Evolutionary conservation across 441 rosid genomes (phyloP).

Genomic region (Pelargonium citronellum): DNA sequence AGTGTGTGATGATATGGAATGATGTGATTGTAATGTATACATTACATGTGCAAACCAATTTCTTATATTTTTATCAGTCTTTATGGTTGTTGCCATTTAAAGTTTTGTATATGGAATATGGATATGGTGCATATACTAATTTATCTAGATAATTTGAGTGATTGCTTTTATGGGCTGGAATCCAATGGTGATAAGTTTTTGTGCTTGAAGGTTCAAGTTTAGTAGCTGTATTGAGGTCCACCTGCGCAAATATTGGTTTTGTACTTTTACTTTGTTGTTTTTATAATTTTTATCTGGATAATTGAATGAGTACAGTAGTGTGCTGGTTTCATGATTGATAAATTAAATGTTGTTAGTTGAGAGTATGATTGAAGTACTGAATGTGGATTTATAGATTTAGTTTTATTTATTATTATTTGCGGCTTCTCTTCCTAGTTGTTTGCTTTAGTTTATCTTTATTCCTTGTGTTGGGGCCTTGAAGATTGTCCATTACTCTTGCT

Average conservation of each 20-base stretch:
- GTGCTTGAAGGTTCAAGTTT: slow-evolving; percentile 6
- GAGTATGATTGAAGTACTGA: slow-evolving; percentile 1
- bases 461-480: slow-evolving; percentile 11
- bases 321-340: neutral
- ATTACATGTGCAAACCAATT: neutral
- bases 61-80: neutral
- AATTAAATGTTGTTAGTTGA: neutral
- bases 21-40: neutral
- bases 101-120: neutral
- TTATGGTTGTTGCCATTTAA: neutral
- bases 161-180: neutral
- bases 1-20: slow-evolving; percentile 14
- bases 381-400: neutral
- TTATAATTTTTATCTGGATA: neutral
- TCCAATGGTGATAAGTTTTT: neutral
- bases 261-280: neutral
- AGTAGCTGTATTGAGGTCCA: neutral
- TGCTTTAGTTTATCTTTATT: neutral
- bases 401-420: neutral
- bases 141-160: neutral
- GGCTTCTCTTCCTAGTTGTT: neutral
- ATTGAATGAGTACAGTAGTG: neutral
- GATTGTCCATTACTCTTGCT: slow-evolving; percentile 2
- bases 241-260: neutral
- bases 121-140: slow-evolving; percentile 3